phyloP scores from a whole-genome alignment of 1,139 yeast genomes.

The Nadsonia commutata region DNA sequence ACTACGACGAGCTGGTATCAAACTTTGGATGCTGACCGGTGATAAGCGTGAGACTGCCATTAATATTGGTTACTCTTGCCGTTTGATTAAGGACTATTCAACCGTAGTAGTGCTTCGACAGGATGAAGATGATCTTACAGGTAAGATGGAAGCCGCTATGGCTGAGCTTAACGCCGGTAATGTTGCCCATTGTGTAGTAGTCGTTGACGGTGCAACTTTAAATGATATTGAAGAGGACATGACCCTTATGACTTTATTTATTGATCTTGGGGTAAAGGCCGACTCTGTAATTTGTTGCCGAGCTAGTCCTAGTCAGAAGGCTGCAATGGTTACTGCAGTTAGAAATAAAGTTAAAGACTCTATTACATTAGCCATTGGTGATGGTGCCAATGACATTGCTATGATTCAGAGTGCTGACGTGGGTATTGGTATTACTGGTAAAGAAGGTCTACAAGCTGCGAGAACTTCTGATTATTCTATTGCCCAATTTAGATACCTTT shows the following conservation, averaged over 20 bases:
- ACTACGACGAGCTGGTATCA: constrained; percentile 82
- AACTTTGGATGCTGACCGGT: constrained; percentile 97
- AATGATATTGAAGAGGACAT: constrained; percentile 57
- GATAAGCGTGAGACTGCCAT: constrained; percentile 97
- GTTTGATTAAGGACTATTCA: constrained; percentile 82
- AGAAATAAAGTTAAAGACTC: constrained; percentile 47
- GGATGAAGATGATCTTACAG: constrained; percentile 32
- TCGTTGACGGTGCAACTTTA: constrained; percentile 81
- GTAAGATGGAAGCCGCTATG: constrained; percentile 43
- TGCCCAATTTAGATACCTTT: constrained; percentile 78
- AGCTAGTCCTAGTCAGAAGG: constrained; percentile 94
- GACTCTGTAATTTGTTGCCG: constrained; percentile 92
- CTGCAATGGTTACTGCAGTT: constrained; percentile 69
- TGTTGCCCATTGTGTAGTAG: constrained; percentile 88
- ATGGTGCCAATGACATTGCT: constrained; percentile 97
- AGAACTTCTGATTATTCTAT: constrained; percentile 89
- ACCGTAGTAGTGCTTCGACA: constrained; percentile 64
- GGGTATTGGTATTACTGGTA: constrained; percentile 94
- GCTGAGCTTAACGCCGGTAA: constrained; percentile 48
- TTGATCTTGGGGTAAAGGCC: constrained; percentile 72
- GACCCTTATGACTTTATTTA: constrained; percentile 54
- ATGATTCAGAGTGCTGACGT: constrained; percentile 98
- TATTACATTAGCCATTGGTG: constrained; percentile 95
- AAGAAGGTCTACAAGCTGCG: constrained; percentile 94
- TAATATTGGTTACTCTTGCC: constrained; percentile 90